Evolutionary conservation across 1,284 basidiomycete genomes (phyloP).

Genomic region (Fomitiporia mediterranea): DNA sequence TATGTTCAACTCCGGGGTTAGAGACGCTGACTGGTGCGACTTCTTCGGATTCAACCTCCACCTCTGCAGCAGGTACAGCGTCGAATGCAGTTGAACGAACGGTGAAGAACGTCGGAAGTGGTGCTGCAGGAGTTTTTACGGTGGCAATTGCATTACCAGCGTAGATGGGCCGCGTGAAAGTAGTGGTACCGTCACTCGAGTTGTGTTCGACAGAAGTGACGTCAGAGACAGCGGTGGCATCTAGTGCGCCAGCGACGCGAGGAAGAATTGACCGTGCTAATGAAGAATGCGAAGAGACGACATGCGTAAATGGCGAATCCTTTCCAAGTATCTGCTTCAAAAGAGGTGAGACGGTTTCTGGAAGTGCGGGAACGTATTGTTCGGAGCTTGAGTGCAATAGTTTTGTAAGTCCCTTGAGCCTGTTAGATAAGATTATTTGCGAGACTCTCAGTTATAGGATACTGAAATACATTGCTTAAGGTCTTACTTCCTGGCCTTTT

Average conservation of each 20-base stretch:
- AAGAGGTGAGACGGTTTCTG: conserved; percentile 41
- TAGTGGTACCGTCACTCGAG: conserved; percentile 60
- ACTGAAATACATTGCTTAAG: too few relatives aligned
- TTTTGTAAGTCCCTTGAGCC: conserved; percentile 43
- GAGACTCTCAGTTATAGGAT: background rate
- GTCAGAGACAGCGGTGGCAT: conserved; percentile 87
- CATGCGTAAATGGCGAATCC: conserved; percentile 71
- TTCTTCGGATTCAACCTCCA: conserved; percentile 47
- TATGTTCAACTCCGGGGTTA: conserved; percentile 65
- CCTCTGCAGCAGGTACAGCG: conserved; percentile 57
- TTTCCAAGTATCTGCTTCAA: conserved; percentile 37
- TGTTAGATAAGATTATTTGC: conserved; percentile 22
- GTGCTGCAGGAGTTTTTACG: conserved; percentile 69
- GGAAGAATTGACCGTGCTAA: conserved; percentile 77
- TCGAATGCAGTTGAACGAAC: conserved; percentile 94
- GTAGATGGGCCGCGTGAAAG: conserved; percentile 93
- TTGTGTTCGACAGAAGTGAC: conserved; percentile 83
- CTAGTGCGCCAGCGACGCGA: conserved; percentile 84
- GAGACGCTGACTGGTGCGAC: conserved; percentile 65
- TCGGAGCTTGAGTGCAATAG: conserved; percentile 40
- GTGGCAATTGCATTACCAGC: conserved; percentile 98
- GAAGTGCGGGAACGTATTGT: conserved; percentile 44
- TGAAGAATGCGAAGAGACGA: conserved; percentile 79
- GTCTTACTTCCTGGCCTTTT: conserved; percentile 75
- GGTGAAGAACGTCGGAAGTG: conserved; percentile 91